These are phyloP conservation scores for Colletotrichum graminicola DNA, from an alignment of 2,329 filamentous ascomycete genomes.

Conservation along the genomic window DNA sequence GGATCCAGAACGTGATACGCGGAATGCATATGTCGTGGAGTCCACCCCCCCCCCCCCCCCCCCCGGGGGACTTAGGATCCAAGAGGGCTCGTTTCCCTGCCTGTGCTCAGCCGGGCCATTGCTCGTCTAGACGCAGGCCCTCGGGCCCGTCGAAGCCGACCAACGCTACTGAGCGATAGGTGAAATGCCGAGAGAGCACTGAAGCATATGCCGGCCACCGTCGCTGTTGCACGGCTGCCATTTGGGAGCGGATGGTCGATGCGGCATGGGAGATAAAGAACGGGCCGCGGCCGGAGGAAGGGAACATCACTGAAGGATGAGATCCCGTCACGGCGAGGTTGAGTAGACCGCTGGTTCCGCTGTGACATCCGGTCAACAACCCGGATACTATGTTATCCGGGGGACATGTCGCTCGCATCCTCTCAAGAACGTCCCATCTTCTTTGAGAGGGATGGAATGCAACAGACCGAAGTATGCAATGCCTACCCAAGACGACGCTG, in stretches of 20 bases:
- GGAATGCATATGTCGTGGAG: not conserved
- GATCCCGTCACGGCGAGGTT: not conserved
- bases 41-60: no score
- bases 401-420: not conserved
- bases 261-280: not conserved
- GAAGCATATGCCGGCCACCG: not conserved
- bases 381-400: not conserved
- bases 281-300: not conserved
- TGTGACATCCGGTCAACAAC: not conserved
- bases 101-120: not conserved
- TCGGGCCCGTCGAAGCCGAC: no score
- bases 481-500: not conserved
- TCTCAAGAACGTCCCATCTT: not conserved
- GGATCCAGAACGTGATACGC: no score
- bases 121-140: not conserved
- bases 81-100: not conserved
- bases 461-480: not conserved
- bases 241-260: no score
- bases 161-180: rapidly evolving
- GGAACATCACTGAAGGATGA: not conserved
- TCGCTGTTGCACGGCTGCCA: not conserved
- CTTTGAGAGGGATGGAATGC: not conserved
- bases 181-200: not conserved
- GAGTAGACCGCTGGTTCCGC: not conserved
- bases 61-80: no score